phyloP scores from a whole-genome alignment of 306 rosid genomes.

The Gynostemma pentaphyllum region DNA sequence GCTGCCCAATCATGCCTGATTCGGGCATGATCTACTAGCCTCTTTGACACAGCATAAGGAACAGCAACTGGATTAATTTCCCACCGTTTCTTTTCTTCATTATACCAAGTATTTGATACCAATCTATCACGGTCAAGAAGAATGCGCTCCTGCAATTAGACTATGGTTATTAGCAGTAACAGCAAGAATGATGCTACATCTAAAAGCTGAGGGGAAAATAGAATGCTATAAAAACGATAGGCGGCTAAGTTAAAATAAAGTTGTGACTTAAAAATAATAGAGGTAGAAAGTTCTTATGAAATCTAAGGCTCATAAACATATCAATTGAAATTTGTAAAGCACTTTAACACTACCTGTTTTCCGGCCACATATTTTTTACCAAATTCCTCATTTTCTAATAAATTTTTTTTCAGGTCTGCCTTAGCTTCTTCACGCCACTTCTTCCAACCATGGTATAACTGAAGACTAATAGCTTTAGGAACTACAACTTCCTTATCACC shows the following conservation, averaged over 20 bases:
- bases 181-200: background rate
- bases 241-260: background rate
- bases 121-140: conserved; percentile 83
- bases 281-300: background rate
- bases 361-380: conserved; percentile 54
- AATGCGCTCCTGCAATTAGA: conserved; percentile 54
- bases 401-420: conserved; percentile 51
- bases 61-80: conserved; percentile 88
- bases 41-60: conserved; percentile 67
- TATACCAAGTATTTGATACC: conserved; percentile 80
- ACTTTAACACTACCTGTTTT: conserved; percentile 52
- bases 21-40: conserved; percentile 55
- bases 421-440: conserved; percentile 84
- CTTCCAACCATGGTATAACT: conserved; percentile 86
- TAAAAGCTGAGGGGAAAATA: background rate
- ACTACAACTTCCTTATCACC: conserved; percentile 73
- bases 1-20: conserved; percentile 87
- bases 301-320: background rate
- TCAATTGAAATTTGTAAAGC: conserved; percentile 1
- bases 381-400: conserved; percentile 54
- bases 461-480: conserved; percentile 71
- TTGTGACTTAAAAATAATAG: background rate
- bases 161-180: background rate
- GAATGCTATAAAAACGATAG: background rate
- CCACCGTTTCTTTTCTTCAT: conserved; percentile 77